Percentiles rank a stretch among this genome's conserved stretches.
Evolutionary conservation across 768 basidiomycete genomes (phyloP).

Genomic region (Naganishia friedmannii): DNA sequence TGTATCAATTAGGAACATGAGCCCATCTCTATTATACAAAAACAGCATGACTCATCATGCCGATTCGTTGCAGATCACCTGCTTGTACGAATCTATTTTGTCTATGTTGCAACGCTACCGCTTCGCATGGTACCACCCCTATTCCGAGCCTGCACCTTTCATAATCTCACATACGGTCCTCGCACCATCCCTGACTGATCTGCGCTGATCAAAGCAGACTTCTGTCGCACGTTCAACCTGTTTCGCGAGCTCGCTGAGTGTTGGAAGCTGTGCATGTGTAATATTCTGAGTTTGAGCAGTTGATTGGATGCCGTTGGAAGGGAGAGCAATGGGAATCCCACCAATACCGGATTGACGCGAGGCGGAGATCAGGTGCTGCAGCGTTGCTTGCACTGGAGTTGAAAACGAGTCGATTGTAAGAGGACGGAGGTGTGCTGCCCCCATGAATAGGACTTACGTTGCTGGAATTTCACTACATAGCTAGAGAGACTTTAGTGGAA

Average conservation of each 20-base stretch:
- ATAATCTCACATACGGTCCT: conserved; percentile 9
- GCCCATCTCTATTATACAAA: conserved; percentile 10
- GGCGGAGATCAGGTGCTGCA: conserved; percentile 9
- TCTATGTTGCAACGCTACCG: background rate
- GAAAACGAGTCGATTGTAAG: background rate
- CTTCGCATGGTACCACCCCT: background rate
- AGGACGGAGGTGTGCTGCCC: background rate
- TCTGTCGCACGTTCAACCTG: conserved; percentile 24
- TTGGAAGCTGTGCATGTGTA: background rate
- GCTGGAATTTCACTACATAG: conserved; percentile 14
- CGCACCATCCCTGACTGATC: conserved; percentile 13
- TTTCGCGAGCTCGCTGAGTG: conserved; percentile 13
- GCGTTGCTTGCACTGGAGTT: conserved; percentile 12
- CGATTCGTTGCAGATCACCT: background rate
- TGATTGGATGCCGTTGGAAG: background rate
- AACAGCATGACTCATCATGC: background rate
- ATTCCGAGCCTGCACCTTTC: conserved; percentile 10
- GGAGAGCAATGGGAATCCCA: conserved; percentile 8
- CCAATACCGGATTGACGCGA: conserved; percentile 19
- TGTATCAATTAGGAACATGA: background rate
- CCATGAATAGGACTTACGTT: conserved; percentile 12
- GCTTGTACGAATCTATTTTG: background rate
- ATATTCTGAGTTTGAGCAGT: background rate
- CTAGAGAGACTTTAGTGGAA: background rate
- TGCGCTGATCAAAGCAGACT: conserved; percentile 13